Evolutionary conservation across 768 basidiomycete species (phyloP).

Genomic region (Hortiboletus campestris): DNA sequence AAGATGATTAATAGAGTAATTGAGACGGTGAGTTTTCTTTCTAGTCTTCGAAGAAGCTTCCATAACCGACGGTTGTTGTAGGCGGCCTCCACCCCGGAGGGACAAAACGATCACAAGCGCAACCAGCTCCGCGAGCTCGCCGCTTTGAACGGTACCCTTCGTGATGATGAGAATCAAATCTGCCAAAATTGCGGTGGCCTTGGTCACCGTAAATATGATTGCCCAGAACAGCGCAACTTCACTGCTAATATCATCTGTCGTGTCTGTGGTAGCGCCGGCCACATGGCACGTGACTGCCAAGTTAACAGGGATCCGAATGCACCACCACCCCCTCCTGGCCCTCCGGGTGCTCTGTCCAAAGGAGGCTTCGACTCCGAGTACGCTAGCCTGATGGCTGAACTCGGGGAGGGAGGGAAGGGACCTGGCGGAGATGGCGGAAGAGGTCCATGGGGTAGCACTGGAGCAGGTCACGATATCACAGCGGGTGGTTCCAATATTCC

Average conservation of each 20-base stretch:
- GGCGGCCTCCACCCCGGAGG: slow-evolving; percentile 99
- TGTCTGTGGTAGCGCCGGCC: slow-evolving; percentile 95
- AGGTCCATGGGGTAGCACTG: slow-evolving; percentile 63
- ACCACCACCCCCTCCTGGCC: slow-evolving; percentile 43
- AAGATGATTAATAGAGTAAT: slow-evolving; percentile 97
- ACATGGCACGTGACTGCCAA: slow-evolving; percentile 98
- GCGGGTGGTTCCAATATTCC: slow-evolving; percentile 75
- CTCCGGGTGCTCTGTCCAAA: slow-evolving; percentile 44
- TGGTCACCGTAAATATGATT: slow-evolving; percentile 98
- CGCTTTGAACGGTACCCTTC: slow-evolving; percentile 95
- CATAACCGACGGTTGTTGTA: slow-evolving; percentile 30
- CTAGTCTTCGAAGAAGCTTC: not conserved
- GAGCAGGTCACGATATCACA: slow-evolving; percentile 56
- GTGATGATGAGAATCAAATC: slow-evolving; percentile 99
- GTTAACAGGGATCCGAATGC: slow-evolving; percentile 89
- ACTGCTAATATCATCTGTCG: slow-evolving; percentile 99
- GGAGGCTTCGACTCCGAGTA: slow-evolving; percentile 97
- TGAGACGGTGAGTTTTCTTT: slow-evolving; percentile 72
- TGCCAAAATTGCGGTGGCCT: slow-evolving; percentile 96
- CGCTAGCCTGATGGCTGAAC: slow-evolving; percentile 94
- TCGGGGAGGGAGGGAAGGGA: slow-evolving; percentile 77
- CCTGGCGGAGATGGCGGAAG: slow-evolving; percentile 52
- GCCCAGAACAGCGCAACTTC: slow-evolving; percentile 97
- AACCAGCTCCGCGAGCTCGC: slow-evolving; percentile 98
- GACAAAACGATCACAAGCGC: slow-evolving; percentile 98